Conservation (phyloP, 352 stramenopile genomes). For the Pythium scleroteichum region DNA sequence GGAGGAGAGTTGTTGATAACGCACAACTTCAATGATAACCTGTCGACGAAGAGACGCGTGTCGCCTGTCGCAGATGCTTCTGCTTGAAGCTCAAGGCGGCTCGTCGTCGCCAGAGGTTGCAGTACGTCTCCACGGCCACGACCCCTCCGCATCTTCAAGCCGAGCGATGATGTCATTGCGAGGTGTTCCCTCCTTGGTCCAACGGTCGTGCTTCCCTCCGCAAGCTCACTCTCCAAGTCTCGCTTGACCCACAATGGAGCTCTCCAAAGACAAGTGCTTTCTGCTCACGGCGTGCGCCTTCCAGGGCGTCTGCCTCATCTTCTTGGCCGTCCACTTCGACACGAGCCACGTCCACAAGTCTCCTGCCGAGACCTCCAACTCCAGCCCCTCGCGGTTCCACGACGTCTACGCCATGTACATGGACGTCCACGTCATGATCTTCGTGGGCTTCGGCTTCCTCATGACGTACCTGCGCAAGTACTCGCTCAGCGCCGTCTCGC, state of each 20-base stretch:
- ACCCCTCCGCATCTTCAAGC: neutral
- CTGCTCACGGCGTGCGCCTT: constrained; percentile 41
- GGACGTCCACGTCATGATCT: constrained; percentile 87
- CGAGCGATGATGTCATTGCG: neutral
- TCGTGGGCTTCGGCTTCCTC: constrained; percentile 86
- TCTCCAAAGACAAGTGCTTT: constrained; percentile 41
- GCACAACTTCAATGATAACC: neutral
- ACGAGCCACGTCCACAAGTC: constrained; percentile 37
- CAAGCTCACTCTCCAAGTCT: neutral
- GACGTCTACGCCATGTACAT: constrained; percentile 62
- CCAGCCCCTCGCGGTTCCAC: constrained; percentile 12
- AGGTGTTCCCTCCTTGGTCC: too few relatives aligned
- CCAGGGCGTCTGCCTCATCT: constrained; percentile 46
- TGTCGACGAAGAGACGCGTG: neutral
- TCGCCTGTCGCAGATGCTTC: constrained; percentile 13
- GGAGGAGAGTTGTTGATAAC: neutral
- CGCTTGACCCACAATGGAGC: constrained; percentile 14
- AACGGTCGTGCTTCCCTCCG: constrained; percentile 10
- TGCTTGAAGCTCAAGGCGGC: constrained; percentile 4
- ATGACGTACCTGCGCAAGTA: constrained; percentile 90
- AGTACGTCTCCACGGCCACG: neutral
- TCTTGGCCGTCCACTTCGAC: constrained; percentile 51
- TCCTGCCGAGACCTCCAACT: neutral
- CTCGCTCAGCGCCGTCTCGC: constrained; percentile 68
- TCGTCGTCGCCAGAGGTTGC: neutral